phyloP scores from a whole-genome alignment of 352 stramenopile species.

The Phytopythium mirpurense region DNA sequence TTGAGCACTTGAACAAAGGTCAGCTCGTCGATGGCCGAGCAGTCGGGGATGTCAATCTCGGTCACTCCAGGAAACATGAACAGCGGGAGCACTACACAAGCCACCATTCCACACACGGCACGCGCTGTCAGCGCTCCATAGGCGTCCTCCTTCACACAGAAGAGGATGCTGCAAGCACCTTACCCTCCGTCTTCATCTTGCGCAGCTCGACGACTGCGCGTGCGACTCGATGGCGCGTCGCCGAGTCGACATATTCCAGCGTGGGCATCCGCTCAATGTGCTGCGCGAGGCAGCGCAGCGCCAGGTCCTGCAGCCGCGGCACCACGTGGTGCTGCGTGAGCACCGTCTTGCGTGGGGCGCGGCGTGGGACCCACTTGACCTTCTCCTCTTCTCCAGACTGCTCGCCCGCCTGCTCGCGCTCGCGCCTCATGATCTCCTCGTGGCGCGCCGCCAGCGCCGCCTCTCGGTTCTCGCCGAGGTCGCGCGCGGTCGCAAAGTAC shows the following conservation, averaged over 20 bases:
- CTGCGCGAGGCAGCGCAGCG: conserved; percentile 45
- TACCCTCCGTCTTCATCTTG: conserved; percentile 54
- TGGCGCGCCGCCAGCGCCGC: conserved; percentile 56
- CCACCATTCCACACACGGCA: background rate
- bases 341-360: conserved; percentile 38
- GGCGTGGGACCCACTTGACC: conserved; percentile 45
- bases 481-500: conserved; percentile 68
- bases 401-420: conserved; percentile 16
- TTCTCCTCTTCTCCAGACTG: conserved; percentile 9
- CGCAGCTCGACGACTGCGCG: conserved; percentile 48
- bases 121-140: too few species aligned
- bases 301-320: conserved; percentile 44
- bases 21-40: conserved; percentile 72
- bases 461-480: conserved; percentile 52
- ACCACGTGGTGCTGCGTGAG: conserved; percentile 44
- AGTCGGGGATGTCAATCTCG: conserved; percentile 80
- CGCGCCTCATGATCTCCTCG: conserved; percentile 37
- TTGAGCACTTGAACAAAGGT: conserved; percentile 53
- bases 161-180: background rate
- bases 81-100: conserved; percentile 47
- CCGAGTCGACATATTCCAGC: conserved; percentile 66
- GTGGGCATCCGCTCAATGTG: conserved; percentile 65
- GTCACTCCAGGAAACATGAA: conserved; percentile 81
- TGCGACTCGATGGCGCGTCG: conserved; percentile 54
- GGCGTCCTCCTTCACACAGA: too few species aligned